Evolutionary conservation across 192 early-diverging fungal genomes (phyloP).

Genomic region (Entophlyctis luteolus): DNA sequence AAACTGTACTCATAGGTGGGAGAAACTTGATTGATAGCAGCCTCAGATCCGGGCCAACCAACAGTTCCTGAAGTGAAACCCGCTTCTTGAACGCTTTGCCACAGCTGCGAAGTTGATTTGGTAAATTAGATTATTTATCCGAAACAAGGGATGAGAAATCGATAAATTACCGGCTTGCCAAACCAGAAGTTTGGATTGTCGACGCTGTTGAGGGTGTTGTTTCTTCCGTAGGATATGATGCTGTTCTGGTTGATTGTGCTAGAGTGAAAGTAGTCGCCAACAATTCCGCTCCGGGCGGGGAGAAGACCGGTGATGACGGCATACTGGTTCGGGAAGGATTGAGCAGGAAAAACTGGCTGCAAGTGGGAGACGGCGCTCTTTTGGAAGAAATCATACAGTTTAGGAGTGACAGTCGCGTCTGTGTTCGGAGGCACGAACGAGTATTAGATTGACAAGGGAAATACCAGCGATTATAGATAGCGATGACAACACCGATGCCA

Average conservation of each 20-base stretch:
- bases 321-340: conserved; percentile 77
- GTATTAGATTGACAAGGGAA: too few species aligned
- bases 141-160: too few species aligned
- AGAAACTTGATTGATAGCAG: conserved; percentile 44
- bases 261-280: conserved; percentile 83
- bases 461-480: too few species aligned
- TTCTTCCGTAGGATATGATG: conserved; percentile 78
- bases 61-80: too few species aligned
- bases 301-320: conserved; percentile 81
- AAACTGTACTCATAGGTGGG: conserved; percentile 70
- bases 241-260: conserved; percentile 54
- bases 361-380: not conserved
- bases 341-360: conserved; percentile 9
- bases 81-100: conserved; percentile 52
- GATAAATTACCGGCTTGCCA: too few species aligned
- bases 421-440: too few species aligned
- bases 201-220: conserved; percentile 66
- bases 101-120: conserved; percentile 85
- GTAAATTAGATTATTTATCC: too few species aligned
- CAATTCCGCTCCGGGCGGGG: conserved; percentile 88
- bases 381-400: not conserved
- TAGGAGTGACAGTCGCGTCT: not conserved
- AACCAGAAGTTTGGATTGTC: too few species aligned
- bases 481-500: too few species aligned
- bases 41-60: too few species aligned